Base-by-base conservation (phyloP, 805 yeast genomes). In the Ogataea kodamae region DNA sequence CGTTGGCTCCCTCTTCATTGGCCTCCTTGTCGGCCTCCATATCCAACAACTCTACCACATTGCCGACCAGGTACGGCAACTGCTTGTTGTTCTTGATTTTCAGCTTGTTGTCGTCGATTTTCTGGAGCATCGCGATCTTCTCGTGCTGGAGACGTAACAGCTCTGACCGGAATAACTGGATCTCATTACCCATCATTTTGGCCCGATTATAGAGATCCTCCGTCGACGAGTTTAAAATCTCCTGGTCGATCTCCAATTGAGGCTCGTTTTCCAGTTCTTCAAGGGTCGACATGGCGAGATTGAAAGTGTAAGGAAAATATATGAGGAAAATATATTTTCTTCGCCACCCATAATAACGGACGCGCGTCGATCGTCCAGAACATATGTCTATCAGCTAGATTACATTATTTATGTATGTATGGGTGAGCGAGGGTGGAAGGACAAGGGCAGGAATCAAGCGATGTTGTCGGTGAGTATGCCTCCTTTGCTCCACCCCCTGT, bases 11-110 rank as follows among this genome's bases (percentile, higher is more conserved):
- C 59, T 92, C 96, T 43, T 82, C 87, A 15, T 70, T 67, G 17
- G 90, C 92, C 38, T 80, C 85, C 43, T 78, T 81, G 42, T 87
- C 90, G 8, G 85, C 88, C 48, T 80, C 81, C 61, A 92, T 75
- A 55, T 92, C 95, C 54, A 92, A 72, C 39, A 92, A 68, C 62
- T 92, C 99, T 20, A 92, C 97, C 32, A 92, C 94, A 57, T 92
- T 92, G 16, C 97, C 97, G 31, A 92, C 98, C 37, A 92, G 67
- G 53, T 92, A 92, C 10, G 99, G 99, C 53, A 92, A 72, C 61
- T 89, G 97, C 63, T 82, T 85, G 63, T 92, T 92, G 59, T 92
- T 90, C 54, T 86, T 86, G 62, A 92, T 90, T 64, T 92, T 92
- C 50, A 90, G 97, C 58, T 83, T 87, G 65, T 92, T 92, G 54